Percentiles rank a stretch among this genome's conserved stretches.
These are phyloP conservation scores for Oryza glaberrima DNA, from an alignment of 176 grass and related monocot genomes.

Conservation along the genomic window DNA sequence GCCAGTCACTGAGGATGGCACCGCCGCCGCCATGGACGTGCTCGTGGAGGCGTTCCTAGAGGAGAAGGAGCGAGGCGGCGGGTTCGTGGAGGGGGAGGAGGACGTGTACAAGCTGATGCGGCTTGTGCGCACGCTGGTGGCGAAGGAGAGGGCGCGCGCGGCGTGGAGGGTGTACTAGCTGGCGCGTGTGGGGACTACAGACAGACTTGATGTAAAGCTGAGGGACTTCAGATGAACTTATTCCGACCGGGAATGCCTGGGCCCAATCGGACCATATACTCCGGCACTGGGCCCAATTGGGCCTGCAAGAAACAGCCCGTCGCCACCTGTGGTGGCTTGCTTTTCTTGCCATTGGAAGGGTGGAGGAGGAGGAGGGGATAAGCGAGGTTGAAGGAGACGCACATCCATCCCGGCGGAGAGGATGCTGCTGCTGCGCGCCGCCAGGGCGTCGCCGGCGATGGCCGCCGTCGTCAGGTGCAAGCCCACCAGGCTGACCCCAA, in stretches of 20 bases:
- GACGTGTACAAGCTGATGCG: constrained; percentile 68
- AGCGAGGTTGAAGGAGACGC: background rate
- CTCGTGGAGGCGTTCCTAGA: constrained; percentile 71
- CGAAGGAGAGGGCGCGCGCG: constrained; percentile 51
- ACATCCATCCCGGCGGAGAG: too few species aligned
- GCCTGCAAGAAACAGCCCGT: too few species aligned
- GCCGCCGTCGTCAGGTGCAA: constrained; percentile 12
- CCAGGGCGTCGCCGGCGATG: constrained; percentile 11
- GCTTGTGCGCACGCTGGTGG: constrained; percentile 71
- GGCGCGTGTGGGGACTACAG: too few species aligned
- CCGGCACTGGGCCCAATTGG: background rate
- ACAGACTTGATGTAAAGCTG: too few species aligned
- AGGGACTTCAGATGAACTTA: too few species aligned
- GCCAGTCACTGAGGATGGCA: constrained; percentile 32
- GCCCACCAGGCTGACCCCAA: constrained; percentile 3
- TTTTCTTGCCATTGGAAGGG: too few species aligned
- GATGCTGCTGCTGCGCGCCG: constrained; percentile 38
- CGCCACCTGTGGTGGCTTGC: too few species aligned
- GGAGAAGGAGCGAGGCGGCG: constrained; percentile 65
- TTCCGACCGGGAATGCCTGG: too few species aligned
- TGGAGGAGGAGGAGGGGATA: background rate
- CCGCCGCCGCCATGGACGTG: constrained; percentile 48
- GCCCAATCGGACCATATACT: too few species aligned
- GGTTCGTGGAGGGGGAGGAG: constrained; percentile 51
- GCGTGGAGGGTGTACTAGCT: constrained; percentile 58